Base-by-base conservation (phyloP, 140 eudicot genomes). In the Anethum foeniculum region DNA sequence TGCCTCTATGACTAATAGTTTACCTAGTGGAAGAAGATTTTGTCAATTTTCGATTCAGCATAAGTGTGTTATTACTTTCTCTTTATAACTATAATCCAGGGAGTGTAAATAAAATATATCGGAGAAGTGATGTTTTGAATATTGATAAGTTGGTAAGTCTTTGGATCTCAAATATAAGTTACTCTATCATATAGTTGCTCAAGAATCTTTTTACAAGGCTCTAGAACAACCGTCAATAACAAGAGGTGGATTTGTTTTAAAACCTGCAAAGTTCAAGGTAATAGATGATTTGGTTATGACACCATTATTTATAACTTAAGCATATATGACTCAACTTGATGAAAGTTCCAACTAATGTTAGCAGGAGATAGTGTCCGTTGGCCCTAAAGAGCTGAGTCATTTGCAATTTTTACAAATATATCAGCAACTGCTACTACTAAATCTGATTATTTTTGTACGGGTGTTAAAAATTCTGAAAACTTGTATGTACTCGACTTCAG, bases 11-110 rank as follows among this genome's bases (percentile, higher is more conserved):
- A n/a, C n/a, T 81, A 8, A 44, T 84, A 52, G 84, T 84, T 84
- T 86, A 86, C 49, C 75, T 82, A 77, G 88, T 58, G n/a, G 84
- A 43, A 28, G 80, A 84, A 36, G 77, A 80, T 38, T 85, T 87
- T 19, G 83, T 81, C n/a, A 82, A 87, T 75, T 44, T 84, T 79
- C 88, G 84, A 76, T 84, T 82, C n/a, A 82, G 84, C 79, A 81
- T 82, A 81, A 39, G 60, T 0, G 81, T 28, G 47, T 32, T 71
- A 48, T 73, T n/a, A 34, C 74, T 82, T 49, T 72, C 56, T 16
- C 62, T 18, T 46, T 49, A 62, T 38, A 46, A 73, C 25, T 56
- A 46, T 3, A 52, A 83, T 72, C 12, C 75, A 34, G 28, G 49
- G 44, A 81, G 86, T 43, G 62, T 87, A 4, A 34, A 65, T 73